phyloP scores from a whole-genome alignment of 2,329 filamentous ascomycete genomes.

The Curvularia sp. region DNA sequence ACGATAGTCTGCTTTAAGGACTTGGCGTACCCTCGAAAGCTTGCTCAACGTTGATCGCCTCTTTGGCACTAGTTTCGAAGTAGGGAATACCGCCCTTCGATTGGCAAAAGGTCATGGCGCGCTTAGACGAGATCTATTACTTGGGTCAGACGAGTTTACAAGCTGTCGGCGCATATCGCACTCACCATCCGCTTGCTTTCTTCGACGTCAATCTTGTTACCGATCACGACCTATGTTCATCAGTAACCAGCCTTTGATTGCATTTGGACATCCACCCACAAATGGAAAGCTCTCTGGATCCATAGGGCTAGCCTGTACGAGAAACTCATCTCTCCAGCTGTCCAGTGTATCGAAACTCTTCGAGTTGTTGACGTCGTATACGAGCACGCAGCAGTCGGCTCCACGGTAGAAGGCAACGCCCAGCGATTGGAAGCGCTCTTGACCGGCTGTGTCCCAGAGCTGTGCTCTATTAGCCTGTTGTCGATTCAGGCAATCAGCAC shows the following conservation, averaged over 20 bases:
- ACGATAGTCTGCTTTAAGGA: neutral
- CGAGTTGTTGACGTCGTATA: conserved; percentile 98
- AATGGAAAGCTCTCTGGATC: conserved; percentile 98
- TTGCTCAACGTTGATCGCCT: conserved; percentile 96
- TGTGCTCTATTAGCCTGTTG: conserved; percentile 51
- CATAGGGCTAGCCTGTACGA: conserved; percentile 95
- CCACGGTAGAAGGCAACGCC: conserved; percentile 97
- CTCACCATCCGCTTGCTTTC: conserved; percentile 92
- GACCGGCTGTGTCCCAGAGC: conserved; percentile 98
- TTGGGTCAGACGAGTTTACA: conserved; percentile 18
- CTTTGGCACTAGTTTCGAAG: conserved; percentile 99
- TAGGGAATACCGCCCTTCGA: conserved; percentile 97
- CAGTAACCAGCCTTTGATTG: conserved; percentile 12
- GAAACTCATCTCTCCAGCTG: conserved; percentile 97
- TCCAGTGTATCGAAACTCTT: conserved; percentile 99
- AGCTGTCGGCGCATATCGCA: conserved; percentile 13
- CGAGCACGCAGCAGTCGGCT: conserved; percentile 95
- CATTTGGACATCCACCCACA: conserved; percentile 61
- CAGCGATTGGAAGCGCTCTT: conserved; percentile 96
- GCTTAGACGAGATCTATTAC: conserved; percentile 84
- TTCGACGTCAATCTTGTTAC: conserved; percentile 99
- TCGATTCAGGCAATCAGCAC: conserved; percentile 10
- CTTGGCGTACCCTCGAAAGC: conserved; percentile 67
- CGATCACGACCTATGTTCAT: conserved; percentile 78
- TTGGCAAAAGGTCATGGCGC: conserved; percentile 96